A percentile compares a stretch with the other conserved stretches of the same genome.
phyloP scores from a whole-genome alignment of 345 rosid species.

The Hibiscus mutabilis region DNA sequence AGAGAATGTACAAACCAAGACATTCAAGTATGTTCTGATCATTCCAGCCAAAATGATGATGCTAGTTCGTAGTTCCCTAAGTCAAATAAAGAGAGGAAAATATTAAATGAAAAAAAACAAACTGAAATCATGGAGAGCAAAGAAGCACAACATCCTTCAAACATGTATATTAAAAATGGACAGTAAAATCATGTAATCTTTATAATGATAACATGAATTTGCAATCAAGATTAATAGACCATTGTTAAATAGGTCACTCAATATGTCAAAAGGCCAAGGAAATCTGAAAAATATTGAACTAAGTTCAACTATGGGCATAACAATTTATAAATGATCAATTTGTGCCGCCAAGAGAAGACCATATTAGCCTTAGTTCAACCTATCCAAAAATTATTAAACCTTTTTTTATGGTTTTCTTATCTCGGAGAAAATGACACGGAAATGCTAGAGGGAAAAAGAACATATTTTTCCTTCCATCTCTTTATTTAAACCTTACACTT shows the following conservation, averaged over 20 bases:
- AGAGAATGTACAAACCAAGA: slow-evolving; percentile 66
- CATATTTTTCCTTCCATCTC: neutral
- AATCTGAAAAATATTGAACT: neutral
- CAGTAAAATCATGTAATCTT: neutral
- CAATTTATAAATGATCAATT: neutral
- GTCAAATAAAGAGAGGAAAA: neutral
- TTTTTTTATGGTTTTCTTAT: neutral
- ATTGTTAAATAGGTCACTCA: neutral
- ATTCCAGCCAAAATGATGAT: slow-evolving; percentile 75
- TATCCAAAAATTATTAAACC: neutral
- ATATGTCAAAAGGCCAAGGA: neutral
- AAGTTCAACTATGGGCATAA: neutral
- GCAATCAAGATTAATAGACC: too few relatives aligned
- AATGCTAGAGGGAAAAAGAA: neutral
- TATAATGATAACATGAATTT: neutral
- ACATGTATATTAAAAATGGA: neutral
- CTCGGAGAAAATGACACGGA: neutral
- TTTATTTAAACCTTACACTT: neutral
- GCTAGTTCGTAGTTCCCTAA: slow-evolving; percentile 66
- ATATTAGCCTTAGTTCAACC: neutral
- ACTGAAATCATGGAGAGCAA: slow-evolving; percentile 5
- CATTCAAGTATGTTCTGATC: slow-evolving; percentile 73
- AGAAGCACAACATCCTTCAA: neutral
- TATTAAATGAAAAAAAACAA: slow-evolving; percentile 6
- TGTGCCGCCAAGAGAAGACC: neutral